Percentiles rank a stretch among this genome's conserved stretches.
These are phyloP conservation scores for Cladorrhinum samala DNA, from an alignment of 495 filamentous ascomycete genomes.

Conservation along the genomic window DNA sequence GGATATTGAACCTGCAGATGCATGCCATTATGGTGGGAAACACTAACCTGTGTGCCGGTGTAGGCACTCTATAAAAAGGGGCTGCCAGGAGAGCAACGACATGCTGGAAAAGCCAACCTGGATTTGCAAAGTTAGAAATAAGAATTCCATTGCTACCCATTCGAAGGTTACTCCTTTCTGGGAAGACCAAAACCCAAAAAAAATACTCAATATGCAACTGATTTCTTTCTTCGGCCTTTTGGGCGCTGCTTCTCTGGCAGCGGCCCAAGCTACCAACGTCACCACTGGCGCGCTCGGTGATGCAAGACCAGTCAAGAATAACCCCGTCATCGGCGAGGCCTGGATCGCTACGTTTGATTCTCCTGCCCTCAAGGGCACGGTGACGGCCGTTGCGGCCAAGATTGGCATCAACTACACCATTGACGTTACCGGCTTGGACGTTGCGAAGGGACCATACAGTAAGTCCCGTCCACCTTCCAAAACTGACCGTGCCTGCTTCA, in stretches of 20 bases:
- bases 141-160: no score
- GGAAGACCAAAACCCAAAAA: no score
- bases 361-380: constrained; percentile 48
- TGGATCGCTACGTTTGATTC: constrained; percentile 49
- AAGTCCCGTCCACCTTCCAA: constrained; percentile 42
- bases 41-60: neutral
- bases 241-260: constrained; percentile 34
- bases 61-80: neutral
- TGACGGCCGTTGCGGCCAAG: constrained; percentile 46
- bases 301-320: constrained; percentile 51
- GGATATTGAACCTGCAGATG: neutral
- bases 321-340: constrained; percentile 46
- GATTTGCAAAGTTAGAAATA: no score
- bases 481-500: constrained; percentile 24
- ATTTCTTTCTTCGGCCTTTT: constrained; percentile 34
- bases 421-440: constrained; percentile 56
- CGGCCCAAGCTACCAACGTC: constrained; percentile 29
- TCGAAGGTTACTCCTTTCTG: no score
- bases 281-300: constrained; percentile 45
- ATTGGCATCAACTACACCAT: constrained; percentile 58
- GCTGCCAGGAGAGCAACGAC: neutral
- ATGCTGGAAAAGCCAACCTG: no score
- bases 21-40: neutral
- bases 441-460: constrained; percentile 62
- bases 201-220: constrained; percentile 41